phyloP scores from a whole-genome alignment of 129 eudicot genomes.

The Oenanthe sinensis region DNA sequence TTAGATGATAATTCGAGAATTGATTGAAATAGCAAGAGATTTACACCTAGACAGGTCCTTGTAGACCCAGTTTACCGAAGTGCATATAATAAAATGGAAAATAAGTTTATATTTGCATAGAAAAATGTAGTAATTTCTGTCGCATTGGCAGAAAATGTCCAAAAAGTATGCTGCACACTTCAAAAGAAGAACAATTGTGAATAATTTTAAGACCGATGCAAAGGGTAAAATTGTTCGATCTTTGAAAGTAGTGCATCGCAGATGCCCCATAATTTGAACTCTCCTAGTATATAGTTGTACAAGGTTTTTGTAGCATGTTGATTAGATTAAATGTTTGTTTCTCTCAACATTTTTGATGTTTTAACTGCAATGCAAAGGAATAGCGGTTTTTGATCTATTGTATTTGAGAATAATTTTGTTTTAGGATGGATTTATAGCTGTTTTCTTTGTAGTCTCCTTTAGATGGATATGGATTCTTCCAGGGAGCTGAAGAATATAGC shows the following conservation, averaged over 20 bases:
- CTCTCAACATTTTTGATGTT: not conserved
- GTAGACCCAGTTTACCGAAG: not conserved
- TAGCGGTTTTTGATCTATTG: not conserved
- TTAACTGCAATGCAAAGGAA: not conserved
- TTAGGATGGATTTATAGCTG: not conserved
- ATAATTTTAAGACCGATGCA: not conserved
- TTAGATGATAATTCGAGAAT: not conserved
- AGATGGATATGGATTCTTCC: not conserved
- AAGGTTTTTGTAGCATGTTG: not conserved
- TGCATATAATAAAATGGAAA: not conserved
- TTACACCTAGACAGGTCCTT: not conserved
- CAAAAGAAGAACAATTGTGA: not conserved
- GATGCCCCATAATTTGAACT: not conserved
- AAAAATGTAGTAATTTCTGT: not conserved
- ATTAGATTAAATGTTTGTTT: not conserved
- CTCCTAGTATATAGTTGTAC: not conserved
- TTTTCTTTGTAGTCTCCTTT: not conserved
- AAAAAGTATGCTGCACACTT: not conserved
- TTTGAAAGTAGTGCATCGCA: not conserved
- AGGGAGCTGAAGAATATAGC: conserved; percentile 2
- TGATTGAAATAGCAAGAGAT: not conserved
- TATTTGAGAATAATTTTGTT: not conserved
- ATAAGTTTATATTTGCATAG: not conserved
- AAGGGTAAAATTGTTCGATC: too few relatives aligned
- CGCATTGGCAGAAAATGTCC: not conserved